These are phyloP conservation scores for Cerioporus squamosus DNA, from an alignment of 1,284 basidiomycete genomes.

Conservation along the genomic window DNA sequence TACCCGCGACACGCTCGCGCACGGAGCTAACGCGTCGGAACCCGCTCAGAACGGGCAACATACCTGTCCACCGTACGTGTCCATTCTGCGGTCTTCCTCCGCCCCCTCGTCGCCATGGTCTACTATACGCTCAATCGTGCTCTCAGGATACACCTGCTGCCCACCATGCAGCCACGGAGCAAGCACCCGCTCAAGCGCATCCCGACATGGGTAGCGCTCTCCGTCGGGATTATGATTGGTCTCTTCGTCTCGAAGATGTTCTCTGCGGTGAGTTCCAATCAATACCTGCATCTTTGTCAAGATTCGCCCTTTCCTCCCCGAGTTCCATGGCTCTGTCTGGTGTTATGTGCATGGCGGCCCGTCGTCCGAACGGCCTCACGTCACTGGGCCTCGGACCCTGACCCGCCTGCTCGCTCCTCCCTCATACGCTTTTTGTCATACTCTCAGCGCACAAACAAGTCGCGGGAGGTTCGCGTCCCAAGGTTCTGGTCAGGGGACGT, in stretches of 20 bases:
- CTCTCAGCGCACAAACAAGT: too few relatives aligned
- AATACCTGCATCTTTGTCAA: neutral
- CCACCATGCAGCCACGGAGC: conserved; percentile 36
- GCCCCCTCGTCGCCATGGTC: conserved; percentile 12
- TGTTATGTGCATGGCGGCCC: too few relatives aligned
- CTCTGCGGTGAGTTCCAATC: conserved; percentile 30
- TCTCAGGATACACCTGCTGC: conserved; percentile 13
- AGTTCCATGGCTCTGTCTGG: too few relatives aligned
- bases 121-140: conserved; percentile 5
- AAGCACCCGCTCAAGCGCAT: conserved; percentile 34
- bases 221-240: conserved; percentile 70
- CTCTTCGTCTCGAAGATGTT: conserved; percentile 61
- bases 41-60: conserved; percentile 8
- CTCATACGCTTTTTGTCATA: too few relatives aligned
- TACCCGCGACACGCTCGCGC: conserved; percentile 4
- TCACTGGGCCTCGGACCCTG: too few relatives aligned
- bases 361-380: too few relatives aligned
- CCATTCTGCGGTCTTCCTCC: conserved; percentile 5
- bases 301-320: neutral
- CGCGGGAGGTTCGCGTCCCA: too few relatives aligned
- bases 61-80: conserved; percentile 9
- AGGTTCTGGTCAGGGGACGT: too few relatives aligned
- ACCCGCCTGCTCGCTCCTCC: too few relatives aligned
- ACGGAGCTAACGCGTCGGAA: conserved; percentile 21
- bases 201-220: conserved; percentile 52